These are phyloP conservation scores for Eutrema salsugineum DNA, from an alignment of 441 rosid species.

Conservation along the genomic window DNA sequence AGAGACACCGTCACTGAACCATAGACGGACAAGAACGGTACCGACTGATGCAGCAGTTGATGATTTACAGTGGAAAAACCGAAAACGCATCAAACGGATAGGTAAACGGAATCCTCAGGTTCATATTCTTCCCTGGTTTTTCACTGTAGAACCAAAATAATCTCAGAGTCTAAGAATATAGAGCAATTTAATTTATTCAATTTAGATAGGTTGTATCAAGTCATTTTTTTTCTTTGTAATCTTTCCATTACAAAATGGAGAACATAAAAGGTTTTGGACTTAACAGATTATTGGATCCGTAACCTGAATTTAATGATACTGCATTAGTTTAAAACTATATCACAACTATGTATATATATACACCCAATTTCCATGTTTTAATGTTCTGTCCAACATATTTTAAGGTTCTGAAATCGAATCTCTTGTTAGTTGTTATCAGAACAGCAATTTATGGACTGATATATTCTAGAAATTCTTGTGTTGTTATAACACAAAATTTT, in stretches of 20 bases:
- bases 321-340: too few species aligned
- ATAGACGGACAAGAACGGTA: constrained; percentile 3
- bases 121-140: constrained; percentile 48
- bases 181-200: constrained; percentile 20
- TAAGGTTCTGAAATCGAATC: background rate
- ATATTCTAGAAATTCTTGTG: background rate
- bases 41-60: constrained; percentile 33
- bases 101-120: constrained; percentile 49
- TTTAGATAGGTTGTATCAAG: constrained; percentile 2
- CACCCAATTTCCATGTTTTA: background rate
- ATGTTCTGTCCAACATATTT: too few species aligned
- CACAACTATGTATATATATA: background rate
- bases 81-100: constrained; percentile 70
- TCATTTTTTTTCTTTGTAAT: background rate
- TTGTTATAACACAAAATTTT: background rate
- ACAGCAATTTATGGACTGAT: background rate
- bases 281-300: background rate
- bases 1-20: constrained; percentile 44
- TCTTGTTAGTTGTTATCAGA: background rate
- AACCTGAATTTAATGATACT: background rate
- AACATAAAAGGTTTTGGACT: background rate
- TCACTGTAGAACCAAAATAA: constrained; percentile 21
- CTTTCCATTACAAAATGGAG: background rate
- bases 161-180: background rate
- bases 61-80: constrained; percentile 58